Evolutionary conservation across 805 yeast genomes (phyloP).

Genomic region (Candida ascalaphidarum): DNA sequence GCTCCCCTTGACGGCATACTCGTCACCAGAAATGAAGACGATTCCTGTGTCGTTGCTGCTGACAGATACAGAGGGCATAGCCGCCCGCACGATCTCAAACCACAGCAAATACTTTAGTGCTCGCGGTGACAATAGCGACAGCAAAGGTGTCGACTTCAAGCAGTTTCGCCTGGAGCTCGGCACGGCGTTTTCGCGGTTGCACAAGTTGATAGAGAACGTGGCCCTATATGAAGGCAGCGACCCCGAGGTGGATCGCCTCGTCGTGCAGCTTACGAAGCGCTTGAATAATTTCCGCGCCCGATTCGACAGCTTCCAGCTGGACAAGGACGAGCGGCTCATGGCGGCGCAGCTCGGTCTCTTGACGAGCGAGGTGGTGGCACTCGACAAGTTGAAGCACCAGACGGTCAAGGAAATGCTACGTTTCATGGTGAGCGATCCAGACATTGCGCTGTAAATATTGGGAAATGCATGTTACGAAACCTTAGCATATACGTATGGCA

Average conservation of each 20-base stretch:
- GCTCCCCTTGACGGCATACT: no score
- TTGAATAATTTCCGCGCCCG: no score
- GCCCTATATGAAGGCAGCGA: conserved; percentile 5
- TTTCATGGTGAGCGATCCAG: no score
- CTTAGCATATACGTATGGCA: no score
- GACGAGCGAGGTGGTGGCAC: conserved; percentile 18
- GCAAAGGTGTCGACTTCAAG: conserved; percentile 1
- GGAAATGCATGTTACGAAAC: no score
- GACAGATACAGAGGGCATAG: conserved; percentile 26
- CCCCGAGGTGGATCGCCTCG: no score
- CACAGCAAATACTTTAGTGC: conserved; percentile 14
- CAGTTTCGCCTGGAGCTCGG: conserved; percentile 6
- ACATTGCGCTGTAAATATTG: no score
- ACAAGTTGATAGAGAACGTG: conserved; percentile 15
- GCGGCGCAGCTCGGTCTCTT: conserved; percentile 22
- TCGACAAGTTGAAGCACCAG: conserved; percentile 13
- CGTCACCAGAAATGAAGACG: no score
- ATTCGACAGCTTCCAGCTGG: no score
- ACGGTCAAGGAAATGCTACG: conserved; percentile 7
- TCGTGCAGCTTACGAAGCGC: no score
- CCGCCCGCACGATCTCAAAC: conserved; percentile 22
- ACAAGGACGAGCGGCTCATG: conserved; percentile 9
- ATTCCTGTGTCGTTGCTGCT: no score
- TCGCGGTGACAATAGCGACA: no score
- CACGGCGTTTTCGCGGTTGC: conserved; percentile 12